Evolutionary conservation across 306 rosid genomes (phyloP).

Genomic region (Castanospermum australe): DNA sequence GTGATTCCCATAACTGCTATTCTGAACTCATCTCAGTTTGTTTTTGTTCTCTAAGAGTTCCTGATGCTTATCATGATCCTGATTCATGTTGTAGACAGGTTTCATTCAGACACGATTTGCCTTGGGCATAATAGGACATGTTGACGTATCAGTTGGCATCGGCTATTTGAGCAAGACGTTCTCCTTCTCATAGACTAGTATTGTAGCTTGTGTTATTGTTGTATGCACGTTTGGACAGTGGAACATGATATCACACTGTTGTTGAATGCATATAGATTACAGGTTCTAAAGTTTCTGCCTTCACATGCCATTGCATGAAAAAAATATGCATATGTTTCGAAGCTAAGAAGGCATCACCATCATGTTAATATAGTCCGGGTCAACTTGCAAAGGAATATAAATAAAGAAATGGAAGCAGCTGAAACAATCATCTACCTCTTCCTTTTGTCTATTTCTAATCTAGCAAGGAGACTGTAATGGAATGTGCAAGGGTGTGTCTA

Average conservation of each 20-base stretch:
- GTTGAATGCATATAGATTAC: not conserved
- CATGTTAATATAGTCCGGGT: too few species aligned
- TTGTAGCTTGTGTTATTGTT: not conserved
- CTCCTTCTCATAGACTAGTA: not conserved
- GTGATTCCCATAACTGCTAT: not conserved
- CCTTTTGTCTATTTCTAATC: not conserved
- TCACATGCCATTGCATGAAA: not conserved
- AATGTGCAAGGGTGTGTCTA: too few species aligned
- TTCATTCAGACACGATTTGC: not conserved
- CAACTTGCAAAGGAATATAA: not conserved
- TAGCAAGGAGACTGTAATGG: too few species aligned
- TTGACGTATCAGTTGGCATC: slow-evolving; percentile 4
- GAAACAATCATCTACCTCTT: not conserved
- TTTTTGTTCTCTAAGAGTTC: not conserved
- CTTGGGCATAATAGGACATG: slow-evolving; percentile 20
- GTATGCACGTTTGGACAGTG: not conserved
- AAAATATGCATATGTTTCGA: not conserved
- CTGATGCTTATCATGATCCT: not conserved
- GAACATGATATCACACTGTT: not conserved
- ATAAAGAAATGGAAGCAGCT: not conserved
- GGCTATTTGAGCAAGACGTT: not conserved
- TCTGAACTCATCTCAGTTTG: not conserved
- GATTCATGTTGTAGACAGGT: not conserved
- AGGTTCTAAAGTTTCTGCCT: not conserved
- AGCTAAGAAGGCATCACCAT: not conserved